phyloP scores from a whole-genome alignment of 2,329 filamentous ascomycete species.

The Hypoxylon sp. region DNA sequence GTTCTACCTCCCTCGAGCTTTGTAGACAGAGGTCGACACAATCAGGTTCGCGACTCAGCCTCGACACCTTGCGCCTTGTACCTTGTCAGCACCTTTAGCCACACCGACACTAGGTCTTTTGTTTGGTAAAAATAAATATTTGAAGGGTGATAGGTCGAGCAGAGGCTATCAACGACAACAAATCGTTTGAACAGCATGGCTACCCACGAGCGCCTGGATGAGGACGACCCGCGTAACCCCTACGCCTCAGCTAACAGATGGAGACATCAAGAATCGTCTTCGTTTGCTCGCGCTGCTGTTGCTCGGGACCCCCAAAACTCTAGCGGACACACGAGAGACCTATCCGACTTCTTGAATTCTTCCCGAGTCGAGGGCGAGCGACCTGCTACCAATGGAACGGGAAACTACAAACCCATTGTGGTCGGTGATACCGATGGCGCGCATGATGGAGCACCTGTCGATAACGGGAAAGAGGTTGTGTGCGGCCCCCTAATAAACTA shows the following conservation, averaged over 20 bases:
- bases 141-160: background rate
- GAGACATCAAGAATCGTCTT: conserved; percentile 70
- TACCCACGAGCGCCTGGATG: conserved; percentile 37
- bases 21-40: conserved; percentile 13
- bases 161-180: background rate
- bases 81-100: conserved; percentile 23
- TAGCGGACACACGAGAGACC: conserved; percentile 56
- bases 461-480: conserved; percentile 67
- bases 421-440: conserved; percentile 50
- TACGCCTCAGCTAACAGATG: conserved; percentile 66
- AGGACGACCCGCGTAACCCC: conserved; percentile 56
- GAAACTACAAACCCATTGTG: conserved; percentile 59
- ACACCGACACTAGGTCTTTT: too few relatives aligned
- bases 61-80: background rate
- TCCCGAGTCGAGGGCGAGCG: conserved; percentile 58
- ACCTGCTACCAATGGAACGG: conserved; percentile 44
- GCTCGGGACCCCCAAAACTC: conserved; percentile 53
- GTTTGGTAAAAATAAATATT: too few relatives aligned
- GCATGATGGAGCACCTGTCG: conserved; percentile 32
- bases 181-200: conserved; percentile 36
- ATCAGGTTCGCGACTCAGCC: conserved; percentile 8
- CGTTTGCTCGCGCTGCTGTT: conserved; percentile 59
- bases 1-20: conserved; percentile 10
- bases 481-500: conserved; percentile 83
- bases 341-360: conserved; percentile 65